These are phyloP conservation scores for Trametes meyenii DNA, from an alignment of 768 basidiomycete species.

Conservation along the genomic window DNA sequence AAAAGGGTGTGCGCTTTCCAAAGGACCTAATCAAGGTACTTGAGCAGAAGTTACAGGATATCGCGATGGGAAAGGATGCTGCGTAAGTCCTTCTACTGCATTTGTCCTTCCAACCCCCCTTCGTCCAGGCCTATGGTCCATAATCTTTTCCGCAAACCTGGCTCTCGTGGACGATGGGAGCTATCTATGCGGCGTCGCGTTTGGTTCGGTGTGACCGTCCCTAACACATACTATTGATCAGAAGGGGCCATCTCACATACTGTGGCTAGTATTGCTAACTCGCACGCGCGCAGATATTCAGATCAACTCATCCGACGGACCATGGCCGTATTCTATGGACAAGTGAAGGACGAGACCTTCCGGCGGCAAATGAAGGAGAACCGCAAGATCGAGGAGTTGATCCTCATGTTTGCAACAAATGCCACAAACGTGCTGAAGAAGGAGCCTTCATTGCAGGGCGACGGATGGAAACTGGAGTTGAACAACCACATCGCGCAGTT, in stretches of 20 bases:
- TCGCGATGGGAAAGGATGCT: slow-evolving; percentile 91
- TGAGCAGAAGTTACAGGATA: slow-evolving; percentile 86
- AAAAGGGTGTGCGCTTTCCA: slow-evolving; percentile 89
- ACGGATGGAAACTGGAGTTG: slow-evolving; percentile 91
- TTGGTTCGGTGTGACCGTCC: too few species aligned
- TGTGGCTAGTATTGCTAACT: neutral
- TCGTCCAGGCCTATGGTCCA: neutral
- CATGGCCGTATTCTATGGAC: slow-evolving; percentile 91
- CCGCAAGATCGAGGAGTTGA: slow-evolving; percentile 96
- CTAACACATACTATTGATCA: neutral
- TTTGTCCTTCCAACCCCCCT: neutral
- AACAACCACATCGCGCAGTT: slow-evolving; percentile 92
- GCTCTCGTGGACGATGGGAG: too few species aligned
- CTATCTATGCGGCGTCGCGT: neutral
- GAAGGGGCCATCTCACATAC: neutral
- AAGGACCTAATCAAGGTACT: slow-evolving; percentile 91
- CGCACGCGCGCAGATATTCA: slow-evolving; percentile 60
- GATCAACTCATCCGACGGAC: slow-evolving; percentile 89
- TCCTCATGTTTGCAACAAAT: slow-evolving; percentile 92
- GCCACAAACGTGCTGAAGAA: slow-evolving; percentile 88
- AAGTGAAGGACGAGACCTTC: slow-evolving; percentile 84
- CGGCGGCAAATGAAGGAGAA: slow-evolving; percentile 93
- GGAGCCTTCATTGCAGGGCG: slow-evolving; percentile 79
- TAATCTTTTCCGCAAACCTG: too few species aligned
- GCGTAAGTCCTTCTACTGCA: slow-evolving; percentile 55